Conservation (phyloP, 768 basidiomycete species). For the Solioccasus polychromus region DNA sequence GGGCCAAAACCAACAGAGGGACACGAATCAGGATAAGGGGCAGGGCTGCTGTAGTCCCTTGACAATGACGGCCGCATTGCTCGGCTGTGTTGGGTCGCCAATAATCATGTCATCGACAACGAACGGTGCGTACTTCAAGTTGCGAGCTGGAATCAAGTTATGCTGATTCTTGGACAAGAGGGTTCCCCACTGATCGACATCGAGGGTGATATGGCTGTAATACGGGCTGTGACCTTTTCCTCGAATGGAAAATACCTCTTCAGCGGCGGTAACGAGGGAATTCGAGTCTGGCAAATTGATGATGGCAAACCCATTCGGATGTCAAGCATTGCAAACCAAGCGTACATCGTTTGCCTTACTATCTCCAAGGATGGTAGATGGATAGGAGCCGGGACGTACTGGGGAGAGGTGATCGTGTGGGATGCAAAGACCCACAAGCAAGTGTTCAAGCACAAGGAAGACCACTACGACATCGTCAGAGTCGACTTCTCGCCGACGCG, state of each 20-base stretch:
- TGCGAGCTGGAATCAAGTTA: too few relatives aligned
- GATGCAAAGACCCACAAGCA: background rate
- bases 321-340: too few relatives aligned
- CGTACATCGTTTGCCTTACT: too few relatives aligned
- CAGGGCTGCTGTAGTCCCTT: too few relatives aligned
- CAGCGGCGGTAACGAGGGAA: rapidly evolving
- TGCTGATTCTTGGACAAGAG: background rate
- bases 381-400: background rate
- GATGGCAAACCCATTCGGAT: background rate
- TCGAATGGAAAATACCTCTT: background rate
- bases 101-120: background rate
- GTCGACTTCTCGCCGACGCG: constrained; percentile 6
- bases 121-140: background rate
- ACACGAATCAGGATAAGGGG: too few relatives aligned
- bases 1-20: too few relatives aligned
- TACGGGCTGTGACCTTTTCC: background rate
- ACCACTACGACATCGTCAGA: background rate
- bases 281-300: background rate
- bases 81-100: too few relatives aligned
- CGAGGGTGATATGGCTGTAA: background rate
- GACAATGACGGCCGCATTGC: too few relatives aligned
- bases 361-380: background rate
- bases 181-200: background rate
- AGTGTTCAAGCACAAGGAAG: background rate
- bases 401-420: background rate